Conservation (phyloP, 208 protist species). For the Naegleria gruberi region DNA sequence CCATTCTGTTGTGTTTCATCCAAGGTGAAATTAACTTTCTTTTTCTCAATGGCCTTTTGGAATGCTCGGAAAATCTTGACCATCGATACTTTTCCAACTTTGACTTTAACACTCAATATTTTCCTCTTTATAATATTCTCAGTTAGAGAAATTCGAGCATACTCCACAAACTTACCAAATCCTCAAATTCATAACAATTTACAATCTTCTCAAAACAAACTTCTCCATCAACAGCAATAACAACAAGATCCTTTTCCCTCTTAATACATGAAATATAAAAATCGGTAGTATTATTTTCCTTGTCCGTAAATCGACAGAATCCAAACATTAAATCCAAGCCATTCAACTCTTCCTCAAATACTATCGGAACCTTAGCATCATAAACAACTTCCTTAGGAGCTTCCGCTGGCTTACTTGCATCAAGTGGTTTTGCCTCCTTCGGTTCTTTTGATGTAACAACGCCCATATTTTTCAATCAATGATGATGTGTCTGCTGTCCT, state of each 20-base stretch:
- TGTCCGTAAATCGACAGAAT: no score
- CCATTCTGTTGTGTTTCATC: background rate
- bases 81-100: background rate
- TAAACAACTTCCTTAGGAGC: background rate
- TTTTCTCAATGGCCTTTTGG: background rate
- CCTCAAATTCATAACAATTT: background rate
- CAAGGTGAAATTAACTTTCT: background rate
- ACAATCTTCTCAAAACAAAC: background rate
- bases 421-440: background rate
- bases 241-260: background rate
- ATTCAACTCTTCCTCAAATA: background rate
- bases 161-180: background rate
- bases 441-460: background rate
- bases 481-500: no score
- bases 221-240: background rate
- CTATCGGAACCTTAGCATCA: background rate
- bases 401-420: background rate
- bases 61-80: background rate
- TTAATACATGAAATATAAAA: background rate
- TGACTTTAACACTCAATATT: background rate
- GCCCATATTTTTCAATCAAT: background rate
- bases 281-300: no score
- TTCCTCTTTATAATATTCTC: no score
- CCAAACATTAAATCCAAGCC: no score
- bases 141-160: no score